Evolutionary conservation across 306 rosid species (phyloP), one percentile per base, ranked within the genome.

Genomic region (Citrullus mucosospermus): DNA sequence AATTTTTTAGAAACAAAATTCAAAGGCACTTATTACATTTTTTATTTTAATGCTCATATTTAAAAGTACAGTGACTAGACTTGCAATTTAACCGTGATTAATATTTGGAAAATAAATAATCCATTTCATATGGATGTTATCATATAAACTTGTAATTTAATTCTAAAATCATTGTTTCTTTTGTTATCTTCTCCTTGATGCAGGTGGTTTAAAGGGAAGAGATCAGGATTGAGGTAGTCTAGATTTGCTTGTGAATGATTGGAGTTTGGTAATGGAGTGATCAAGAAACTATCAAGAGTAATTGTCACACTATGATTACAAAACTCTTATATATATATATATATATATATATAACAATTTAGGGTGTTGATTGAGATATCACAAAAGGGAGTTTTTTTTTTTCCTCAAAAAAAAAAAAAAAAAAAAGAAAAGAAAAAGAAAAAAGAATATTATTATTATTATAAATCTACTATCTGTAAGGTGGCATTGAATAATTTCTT

Each of bases 161-260:
- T 41, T 41, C 1, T n/a, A 11, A 68, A 68, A 17, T 68, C 32
- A 43, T 67, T 41, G 16, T 20, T 68, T 66, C 12, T 18, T 67
- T 68, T 10, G 4, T 68, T 9, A 9, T 53, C 1, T 61, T 72
- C 5, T 28, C 70, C 80, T 69, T 73, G 61, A 84, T 83, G 17
- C 84, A 91, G 98, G 82, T 89, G 91, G 91, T 85, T 84, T 78
- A 86, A 85, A 78, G 88, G 88, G 82, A 89, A 88, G 86, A 76
- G 80, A 18, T 80, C 80, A 58, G 84, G 80, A 43, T 83, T 83
- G 85, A 82, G 82, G 80, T 73, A 59, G 80, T 53, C 30, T 32
- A 41, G 77, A 55, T 39, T 10, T 46, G 15, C 8, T 46, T 46
- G 15, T 46, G 4, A 12, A 59, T 2, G 7, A 60, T 60, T 25